These are phyloP conservation scores for Tolypocladium guangdongense DNA, from an alignment of 2,329 filamentous ascomycete genomes.

Conservation along the genomic window DNA sequence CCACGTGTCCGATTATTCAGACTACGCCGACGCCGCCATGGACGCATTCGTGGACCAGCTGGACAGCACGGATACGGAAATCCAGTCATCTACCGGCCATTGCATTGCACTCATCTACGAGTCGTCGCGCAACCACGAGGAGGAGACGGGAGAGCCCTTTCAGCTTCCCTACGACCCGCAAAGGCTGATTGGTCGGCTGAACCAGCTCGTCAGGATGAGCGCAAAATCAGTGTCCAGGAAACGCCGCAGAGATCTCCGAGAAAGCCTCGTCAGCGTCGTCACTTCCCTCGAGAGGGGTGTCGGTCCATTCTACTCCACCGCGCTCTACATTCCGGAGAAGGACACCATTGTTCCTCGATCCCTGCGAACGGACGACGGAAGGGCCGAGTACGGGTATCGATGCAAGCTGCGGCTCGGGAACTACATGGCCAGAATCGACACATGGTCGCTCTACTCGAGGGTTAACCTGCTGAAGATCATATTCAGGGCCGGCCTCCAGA, in stretches of 20 bases:
- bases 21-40: conserved; percentile 59
- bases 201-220: conserved; percentile 33
- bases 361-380: conserved; percentile 29
- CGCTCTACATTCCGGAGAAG: conserved; percentile 25
- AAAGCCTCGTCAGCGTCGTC: conserved; percentile 38
- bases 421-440: conserved; percentile 33
- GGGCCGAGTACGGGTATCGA: conserved; percentile 40
- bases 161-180: conserved; percentile 41
- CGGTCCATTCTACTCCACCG: conserved; percentile 43
- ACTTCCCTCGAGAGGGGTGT: conserved; percentile 43
- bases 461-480: conserved; percentile 36
- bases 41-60: conserved; percentile 81
- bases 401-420: conserved; percentile 38
- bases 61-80: conserved; percentile 57
- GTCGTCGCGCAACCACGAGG: conserved; percentile 42
- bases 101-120: conserved; percentile 80
- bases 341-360: conserved; percentile 31
- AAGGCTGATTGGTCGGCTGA: conserved; percentile 34
- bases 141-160: conserved; percentile 36
- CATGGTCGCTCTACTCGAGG: conserved; percentile 39
- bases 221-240: conserved; percentile 40
- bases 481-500: conserved; percentile 33
- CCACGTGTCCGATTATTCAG: conserved; percentile 62
- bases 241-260: conserved; percentile 35
- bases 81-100: conserved; percentile 68